These are phyloP conservation scores for Excoecaria cochinchinensis DNA, from an alignment of 345 rosid species.

Conservation along the genomic window DNA sequence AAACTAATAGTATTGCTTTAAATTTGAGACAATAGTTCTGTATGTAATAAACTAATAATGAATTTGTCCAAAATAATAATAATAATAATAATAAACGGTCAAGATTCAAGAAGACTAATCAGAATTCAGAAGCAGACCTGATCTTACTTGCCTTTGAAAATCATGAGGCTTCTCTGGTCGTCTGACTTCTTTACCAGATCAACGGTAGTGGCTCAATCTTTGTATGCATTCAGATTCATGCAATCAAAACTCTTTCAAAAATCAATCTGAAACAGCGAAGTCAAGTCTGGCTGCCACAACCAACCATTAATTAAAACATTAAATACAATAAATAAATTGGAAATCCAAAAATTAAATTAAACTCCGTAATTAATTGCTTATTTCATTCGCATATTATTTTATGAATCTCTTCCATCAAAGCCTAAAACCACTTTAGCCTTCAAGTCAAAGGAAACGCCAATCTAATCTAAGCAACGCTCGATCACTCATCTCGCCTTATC, in stretches of 20 bases:
- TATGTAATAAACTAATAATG: not conserved
- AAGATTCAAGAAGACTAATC: not conserved
- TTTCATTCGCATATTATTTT: not conserved
- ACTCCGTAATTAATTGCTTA: slow-evolving; percentile 11
- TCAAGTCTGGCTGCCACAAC: slow-evolving; percentile 36
- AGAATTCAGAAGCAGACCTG: not conserved
- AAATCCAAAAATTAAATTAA: not conserved
- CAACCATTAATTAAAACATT: not conserved
- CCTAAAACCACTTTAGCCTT: not conserved
- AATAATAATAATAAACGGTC: too few relatives aligned
- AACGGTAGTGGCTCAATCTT: slow-evolving; percentile 9
- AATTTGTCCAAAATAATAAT: too few relatives aligned
- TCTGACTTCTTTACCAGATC: not conserved
- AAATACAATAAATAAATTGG: not conserved
- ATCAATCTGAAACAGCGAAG: slow-evolving; percentile 9
- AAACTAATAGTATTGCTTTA: not conserved
- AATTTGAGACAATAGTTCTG: not conserved
- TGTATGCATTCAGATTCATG: not conserved
- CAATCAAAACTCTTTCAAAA: not conserved
- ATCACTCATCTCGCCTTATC: slow-evolving; percentile 21
- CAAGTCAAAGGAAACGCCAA: slow-evolving; percentile 11
- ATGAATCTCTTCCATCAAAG: not conserved
- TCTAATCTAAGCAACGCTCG: not conserved
- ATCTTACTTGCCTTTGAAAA: too few relatives aligned
- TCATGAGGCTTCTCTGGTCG: not conserved